Evolutionary conservation across 345 rosid species (phyloP).

Genomic region (Camelina laxa): DNA sequence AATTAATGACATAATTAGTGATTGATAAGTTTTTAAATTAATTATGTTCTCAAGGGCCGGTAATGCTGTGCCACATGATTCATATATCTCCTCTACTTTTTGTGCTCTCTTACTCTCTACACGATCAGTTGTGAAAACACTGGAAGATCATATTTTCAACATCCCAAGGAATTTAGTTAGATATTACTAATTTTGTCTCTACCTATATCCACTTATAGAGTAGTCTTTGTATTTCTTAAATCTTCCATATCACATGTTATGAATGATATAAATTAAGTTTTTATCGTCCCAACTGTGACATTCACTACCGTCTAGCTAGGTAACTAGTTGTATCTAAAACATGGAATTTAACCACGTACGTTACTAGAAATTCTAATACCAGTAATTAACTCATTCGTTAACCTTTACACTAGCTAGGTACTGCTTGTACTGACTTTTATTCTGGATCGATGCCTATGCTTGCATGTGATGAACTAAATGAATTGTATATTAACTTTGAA

Average conservation of each 20-base stretch:
- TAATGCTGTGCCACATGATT: slow-evolving; percentile 3
- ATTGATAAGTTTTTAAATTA: background rate
- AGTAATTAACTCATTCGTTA: background rate
- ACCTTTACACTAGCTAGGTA: background rate
- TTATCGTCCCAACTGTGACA: background rate
- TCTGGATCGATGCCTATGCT: slow-evolving; percentile 1
- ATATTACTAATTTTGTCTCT: no score
- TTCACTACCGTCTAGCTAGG: background rate
- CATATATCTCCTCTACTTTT: no score
- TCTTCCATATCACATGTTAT: background rate
- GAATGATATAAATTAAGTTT: background rate
- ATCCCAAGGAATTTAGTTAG: no score
- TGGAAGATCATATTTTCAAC: no score
- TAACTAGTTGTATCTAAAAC: background rate
- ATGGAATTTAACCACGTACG: background rate
- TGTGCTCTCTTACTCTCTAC: no score
- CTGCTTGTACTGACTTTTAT: background rate
- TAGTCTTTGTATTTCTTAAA: no score
- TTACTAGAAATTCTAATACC: slow-evolving; percentile 3
- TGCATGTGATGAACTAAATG: slow-evolving; percentile 17
- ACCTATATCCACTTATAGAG: no score
- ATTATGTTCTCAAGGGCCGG: background rate
- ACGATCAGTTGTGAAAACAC: no score
- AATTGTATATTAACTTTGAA: slow-evolving; percentile 18
- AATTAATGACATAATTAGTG: background rate